A percentile compares a stretch with the other conserved stretches of the same genome.
phyloP scores from a whole-genome alignment of 192 early-diverging fungal genomes.

The Backusella mclennaniae region DNA sequence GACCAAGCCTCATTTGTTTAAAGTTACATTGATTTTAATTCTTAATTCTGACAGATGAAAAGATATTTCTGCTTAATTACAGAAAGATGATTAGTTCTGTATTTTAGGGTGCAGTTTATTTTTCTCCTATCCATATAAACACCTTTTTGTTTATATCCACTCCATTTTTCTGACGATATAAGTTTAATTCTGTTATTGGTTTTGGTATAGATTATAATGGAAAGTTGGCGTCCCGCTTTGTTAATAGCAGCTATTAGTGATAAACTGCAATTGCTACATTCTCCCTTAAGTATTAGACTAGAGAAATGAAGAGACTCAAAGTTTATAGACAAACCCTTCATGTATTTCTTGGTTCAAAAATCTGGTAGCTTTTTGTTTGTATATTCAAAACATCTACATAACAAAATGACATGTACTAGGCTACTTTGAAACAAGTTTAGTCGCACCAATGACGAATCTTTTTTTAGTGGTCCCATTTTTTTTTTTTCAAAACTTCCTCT shows the following conservation, averaged over 20 bases:
- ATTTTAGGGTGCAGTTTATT: background rate
- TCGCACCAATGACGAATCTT: background rate
- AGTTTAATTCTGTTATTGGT: background rate
- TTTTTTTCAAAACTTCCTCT: background rate
- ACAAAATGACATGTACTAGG: background rate
- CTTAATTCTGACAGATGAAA: background rate
- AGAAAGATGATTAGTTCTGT: background rate
- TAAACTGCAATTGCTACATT: background rate
- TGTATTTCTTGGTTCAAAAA: background rate
- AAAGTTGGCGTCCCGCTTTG: background rate
- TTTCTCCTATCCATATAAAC: background rate
- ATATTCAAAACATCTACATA: background rate
- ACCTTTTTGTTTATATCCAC: background rate
- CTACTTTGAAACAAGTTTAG: slow-evolving; percentile 3
- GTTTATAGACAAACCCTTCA: background rate
- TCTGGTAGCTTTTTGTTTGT: background rate
- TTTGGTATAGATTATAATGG: background rate
- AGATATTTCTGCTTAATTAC: slow-evolving; percentile 1
- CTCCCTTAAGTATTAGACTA: background rate
- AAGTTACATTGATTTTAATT: background rate
- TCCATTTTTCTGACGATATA: background rate
- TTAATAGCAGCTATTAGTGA: background rate
- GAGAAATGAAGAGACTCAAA: background rate
- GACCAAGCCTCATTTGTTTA: background rate
- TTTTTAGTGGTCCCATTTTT: background rate